A percentile compares a stretch with the other conserved stretches of the same genome.
Evolutionary conservation across 2,329 filamentous ascomycete genomes (phyloP).

Genomic region (Microcyclospora tardicrescens): DNA sequence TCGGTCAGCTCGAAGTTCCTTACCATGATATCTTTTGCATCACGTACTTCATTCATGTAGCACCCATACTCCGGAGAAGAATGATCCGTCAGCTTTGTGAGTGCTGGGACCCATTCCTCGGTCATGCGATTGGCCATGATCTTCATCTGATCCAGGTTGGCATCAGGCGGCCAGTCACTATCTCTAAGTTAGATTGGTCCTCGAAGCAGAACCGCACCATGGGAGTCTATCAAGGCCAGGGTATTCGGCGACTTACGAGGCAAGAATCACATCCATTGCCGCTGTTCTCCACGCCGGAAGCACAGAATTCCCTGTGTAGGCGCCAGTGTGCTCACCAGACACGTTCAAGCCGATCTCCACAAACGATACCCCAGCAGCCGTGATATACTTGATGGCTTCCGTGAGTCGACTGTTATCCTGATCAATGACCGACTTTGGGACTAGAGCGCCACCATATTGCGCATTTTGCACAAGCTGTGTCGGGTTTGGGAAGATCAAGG

Average conservation of each 20-base stretch:
- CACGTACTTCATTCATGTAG: slow-evolving; percentile 29
- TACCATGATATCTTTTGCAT: not conserved
- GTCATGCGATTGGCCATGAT: slow-evolving; percentile 21
- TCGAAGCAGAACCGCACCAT: not conserved
- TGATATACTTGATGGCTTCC: not conserved
- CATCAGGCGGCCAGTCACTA: not conserved
- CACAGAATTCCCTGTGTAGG: not conserved
- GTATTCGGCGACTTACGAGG: too few species aligned
- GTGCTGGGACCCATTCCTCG: slow-evolving; percentile 25
- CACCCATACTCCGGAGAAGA: slow-evolving; percentile 22
- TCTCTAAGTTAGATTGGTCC: not conserved
- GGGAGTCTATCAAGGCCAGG: too few species aligned
- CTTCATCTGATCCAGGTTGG: not conserved
- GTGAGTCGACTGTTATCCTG: not conserved
- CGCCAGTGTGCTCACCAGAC: not conserved
- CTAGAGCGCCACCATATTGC: not conserved
- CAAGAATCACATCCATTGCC: not conserved
- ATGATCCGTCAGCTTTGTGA: slow-evolving; percentile 16
- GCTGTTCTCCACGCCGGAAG: not conserved
- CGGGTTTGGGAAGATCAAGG: not conserved
- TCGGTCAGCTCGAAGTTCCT: slow-evolving; percentile 4
- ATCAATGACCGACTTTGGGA: not conserved
- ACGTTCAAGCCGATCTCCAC: not conserved
- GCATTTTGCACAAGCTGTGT: not conserved
- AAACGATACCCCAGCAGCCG: not conserved